These are phyloP conservation scores for Cordyceps cicadae DNA, from an alignment of 2,329 filamentous ascomycete species.

Conservation along the genomic window DNA sequence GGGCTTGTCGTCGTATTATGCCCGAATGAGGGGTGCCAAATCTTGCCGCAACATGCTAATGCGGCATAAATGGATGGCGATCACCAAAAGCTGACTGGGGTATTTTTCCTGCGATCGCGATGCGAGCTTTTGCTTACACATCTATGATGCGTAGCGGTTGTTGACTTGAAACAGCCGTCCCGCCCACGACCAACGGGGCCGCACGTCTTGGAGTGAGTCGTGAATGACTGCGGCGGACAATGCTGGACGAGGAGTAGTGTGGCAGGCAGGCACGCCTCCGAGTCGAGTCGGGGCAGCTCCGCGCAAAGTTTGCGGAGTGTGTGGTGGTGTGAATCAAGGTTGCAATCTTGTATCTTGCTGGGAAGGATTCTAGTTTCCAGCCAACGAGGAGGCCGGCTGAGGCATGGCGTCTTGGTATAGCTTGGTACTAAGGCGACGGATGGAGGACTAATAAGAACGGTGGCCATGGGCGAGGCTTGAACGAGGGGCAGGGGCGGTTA, in stretches of 20 bases:
- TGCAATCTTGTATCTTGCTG: neutral
- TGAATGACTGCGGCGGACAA: neutral
- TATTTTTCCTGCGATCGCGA: neutral
- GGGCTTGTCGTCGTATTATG: neutral
- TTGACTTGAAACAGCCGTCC: neutral
- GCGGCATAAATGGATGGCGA: neutral
- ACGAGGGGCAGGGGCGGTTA: neutral
- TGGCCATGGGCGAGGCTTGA: neutral
- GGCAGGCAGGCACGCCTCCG: neutral
- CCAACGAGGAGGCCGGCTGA: neutral
- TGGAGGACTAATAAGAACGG: neutral
- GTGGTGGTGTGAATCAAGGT: neutral
- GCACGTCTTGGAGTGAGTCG: neutral
- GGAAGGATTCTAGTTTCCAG: neutral
- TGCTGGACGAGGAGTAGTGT: neutral
- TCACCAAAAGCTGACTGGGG: neutral
- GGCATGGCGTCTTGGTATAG: constrained; percentile 3
- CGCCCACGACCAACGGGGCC: neutral
- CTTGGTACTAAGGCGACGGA: neutral
- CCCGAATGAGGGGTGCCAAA: neutral
- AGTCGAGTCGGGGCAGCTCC: neutral
- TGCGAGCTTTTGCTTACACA: neutral
- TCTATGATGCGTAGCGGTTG: neutral
- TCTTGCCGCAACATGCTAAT: neutral
- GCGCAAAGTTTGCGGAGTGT: neutral